phyloP scores from a whole-genome alignment of 2,329 filamentous ascomycete species.

The Alternaria consortialis region DNA sequence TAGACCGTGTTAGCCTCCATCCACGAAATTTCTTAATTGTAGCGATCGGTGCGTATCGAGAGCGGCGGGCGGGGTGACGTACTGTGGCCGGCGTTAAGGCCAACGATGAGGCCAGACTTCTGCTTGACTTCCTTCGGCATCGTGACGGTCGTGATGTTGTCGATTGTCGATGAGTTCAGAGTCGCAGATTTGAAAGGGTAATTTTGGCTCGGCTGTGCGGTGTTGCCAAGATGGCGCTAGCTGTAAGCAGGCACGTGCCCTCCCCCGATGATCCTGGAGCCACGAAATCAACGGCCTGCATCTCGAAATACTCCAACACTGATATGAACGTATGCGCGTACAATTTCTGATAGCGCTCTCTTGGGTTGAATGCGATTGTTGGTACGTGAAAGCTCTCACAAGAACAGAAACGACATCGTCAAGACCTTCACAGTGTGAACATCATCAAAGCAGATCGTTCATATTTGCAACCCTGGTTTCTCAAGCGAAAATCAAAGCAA shows the following conservation, averaged over 20 bases:
- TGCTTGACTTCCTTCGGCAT: constrained; percentile 65
- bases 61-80: constrained; percentile 55
- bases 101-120: constrained; percentile 64
- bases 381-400: neutral
- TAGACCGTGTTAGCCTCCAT: constrained; percentile 39
- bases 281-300: neutral
- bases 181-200: constrained; percentile 22
- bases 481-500: neutral
- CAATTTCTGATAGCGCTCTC: neutral
- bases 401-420: neutral
- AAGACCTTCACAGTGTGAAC: neutral
- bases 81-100: constrained; percentile 72
- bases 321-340: neutral
- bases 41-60: constrained; percentile 21
- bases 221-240: constrained; percentile 30
- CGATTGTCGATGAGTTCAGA: constrained; percentile 32
- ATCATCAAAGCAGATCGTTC: neutral
- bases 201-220: constrained; percentile 33
- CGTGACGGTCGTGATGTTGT: constrained; percentile 51
- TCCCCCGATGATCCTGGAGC: neutral
- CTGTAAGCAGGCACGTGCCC: constrained; percentile 26
- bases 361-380: neutral
- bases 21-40: constrained; percentile 17
- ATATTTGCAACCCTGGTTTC: neutral
- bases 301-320: neutral